Percentiles rank a stretch among this genome's conserved stretches.
These are phyloP conservation scores for Cyphellophora europaea DNA, from an alignment of 2,329 filamentous ascomycete genomes.

Conservation along the genomic window DNA sequence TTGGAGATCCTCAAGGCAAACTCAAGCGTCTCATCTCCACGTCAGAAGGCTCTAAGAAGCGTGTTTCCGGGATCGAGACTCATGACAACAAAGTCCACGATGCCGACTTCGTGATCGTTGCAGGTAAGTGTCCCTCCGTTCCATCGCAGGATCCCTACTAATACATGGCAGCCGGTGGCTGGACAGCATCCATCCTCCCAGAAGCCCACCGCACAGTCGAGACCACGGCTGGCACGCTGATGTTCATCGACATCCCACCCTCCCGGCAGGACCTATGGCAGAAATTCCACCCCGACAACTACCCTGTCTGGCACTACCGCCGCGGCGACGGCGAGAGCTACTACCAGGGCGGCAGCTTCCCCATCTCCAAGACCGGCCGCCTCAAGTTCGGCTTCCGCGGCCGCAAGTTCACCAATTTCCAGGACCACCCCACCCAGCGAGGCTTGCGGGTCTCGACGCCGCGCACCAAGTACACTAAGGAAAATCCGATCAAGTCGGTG, in stretches of 20 bases:
- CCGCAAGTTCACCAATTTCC: slow-evolving; percentile 17
- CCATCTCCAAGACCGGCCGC: slow-evolving; percentile 18
- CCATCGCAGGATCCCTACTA: background rate
- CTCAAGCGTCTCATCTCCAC: slow-evolving; percentile 3
- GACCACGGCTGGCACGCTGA: slow-evolving; percentile 29
- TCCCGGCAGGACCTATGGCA: slow-evolving; percentile 24
- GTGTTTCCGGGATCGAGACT: slow-evolving; percentile 21
- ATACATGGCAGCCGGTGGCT: slow-evolving; percentile 18
- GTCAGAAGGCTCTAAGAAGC: slow-evolving; percentile 6
- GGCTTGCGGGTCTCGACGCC: slow-evolving; percentile 17
- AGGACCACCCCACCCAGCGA: slow-evolving; percentile 13
- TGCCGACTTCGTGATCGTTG: slow-evolving; percentile 21
- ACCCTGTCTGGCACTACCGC: slow-evolving; percentile 25
- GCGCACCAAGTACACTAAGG: slow-evolving; percentile 18
- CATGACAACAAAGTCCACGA: slow-evolving; percentile 17
- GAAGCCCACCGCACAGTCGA: slow-evolving; percentile 23
- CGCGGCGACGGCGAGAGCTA: slow-evolving; percentile 10
- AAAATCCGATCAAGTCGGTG: slow-evolving; percentile 17
- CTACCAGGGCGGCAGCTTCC: slow-evolving; percentile 18
- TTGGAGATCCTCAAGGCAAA: slow-evolving; percentile 17
- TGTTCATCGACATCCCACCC: slow-evolving; percentile 25
- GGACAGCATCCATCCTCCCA: slow-evolving; percentile 22
- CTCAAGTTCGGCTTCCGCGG: slow-evolving; percentile 21
- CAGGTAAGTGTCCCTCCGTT: slow-evolving; percentile 6
- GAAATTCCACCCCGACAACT: slow-evolving; percentile 25